Base-by-base conservation (phyloP, 208 protist genomes). In the Acanthamoeba polyphaga region DNA sequence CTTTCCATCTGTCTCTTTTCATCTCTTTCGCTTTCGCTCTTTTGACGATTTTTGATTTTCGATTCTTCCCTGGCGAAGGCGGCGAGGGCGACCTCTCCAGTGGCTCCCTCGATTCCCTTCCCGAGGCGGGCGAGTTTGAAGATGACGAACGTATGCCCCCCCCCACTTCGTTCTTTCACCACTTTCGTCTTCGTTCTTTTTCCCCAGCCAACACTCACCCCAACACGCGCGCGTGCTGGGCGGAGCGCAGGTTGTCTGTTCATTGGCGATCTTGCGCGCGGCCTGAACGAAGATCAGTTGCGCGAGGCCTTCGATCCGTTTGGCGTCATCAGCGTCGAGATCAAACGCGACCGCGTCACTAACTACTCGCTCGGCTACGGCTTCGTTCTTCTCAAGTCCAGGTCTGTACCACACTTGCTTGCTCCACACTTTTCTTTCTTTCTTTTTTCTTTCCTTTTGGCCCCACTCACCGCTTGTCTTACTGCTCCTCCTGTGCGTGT, bases 281-380 rank as follows among this genome's bases (percentile, higher is more conserved):
- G 74, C 17, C 49, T 84, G 34, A 84, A 24, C 29, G 74, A 84
- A 34, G 74, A 84, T 15, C 74, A 84, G 49, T 17, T 84, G 49
- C 74, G 74, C 34, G 74, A 84, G 38, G 43, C 74, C 3, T 84
- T 84, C 49, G 74, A 84, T 10, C 74, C 12, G 10, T 84, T 84
- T 84, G 74, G 74, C 74, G 74, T 84, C 19, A 55, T 55, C 74
- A 84, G 49, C 74, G 49, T 84, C 74, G 74, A 84, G 49, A 84
- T 84, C 34, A 84, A 84, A 24, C 74, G 74, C 34, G 74, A 84
- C 74, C 34, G 49, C 34, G 74, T 84, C 19, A 84, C 74, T 22
- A 55, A 55, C 38, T 84, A 58, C 38, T 58, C 43, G 6, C 49
- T 84, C 27, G 74, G 74, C 74, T 84, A 84, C 49, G 74, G 74